These are phyloP conservation scores for Rosa multiflora DNA, from an alignment of 306 rosid genomes.

Conservation along the genomic window DNA sequence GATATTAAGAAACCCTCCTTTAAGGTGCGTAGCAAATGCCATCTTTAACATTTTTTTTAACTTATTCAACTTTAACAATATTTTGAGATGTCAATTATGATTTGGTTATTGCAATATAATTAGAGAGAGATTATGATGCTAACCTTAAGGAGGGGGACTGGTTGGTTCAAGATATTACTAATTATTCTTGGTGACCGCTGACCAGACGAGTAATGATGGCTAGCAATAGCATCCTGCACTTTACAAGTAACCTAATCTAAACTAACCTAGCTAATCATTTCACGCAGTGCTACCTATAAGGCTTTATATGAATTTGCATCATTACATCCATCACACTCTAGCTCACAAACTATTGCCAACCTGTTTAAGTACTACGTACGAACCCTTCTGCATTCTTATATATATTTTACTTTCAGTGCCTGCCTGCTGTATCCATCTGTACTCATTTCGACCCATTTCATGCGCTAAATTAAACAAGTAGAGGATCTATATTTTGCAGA, in stretches of 20 bases:
- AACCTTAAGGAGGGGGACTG: background rate
- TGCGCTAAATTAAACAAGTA: background rate
- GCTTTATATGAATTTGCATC: background rate
- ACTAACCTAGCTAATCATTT: background rate
- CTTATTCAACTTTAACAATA: background rate
- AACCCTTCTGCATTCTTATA: background rate
- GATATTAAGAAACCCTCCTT: background rate
- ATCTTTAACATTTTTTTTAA: background rate
- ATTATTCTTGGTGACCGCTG: background rate
- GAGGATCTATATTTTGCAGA: background rate
- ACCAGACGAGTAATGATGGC: constrained; percentile 2
- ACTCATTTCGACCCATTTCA: background rate
- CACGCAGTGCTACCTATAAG: background rate
- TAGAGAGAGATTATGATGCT: background rate
- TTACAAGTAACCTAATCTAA: background rate
- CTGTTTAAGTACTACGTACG: background rate
- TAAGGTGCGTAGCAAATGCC: background rate
- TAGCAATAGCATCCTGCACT: constrained; percentile 3
- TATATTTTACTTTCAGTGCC: background rate
- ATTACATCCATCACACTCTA: background rate
- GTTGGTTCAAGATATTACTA: background rate
- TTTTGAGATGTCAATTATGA: background rate
- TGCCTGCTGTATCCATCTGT: background rate
- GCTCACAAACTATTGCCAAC: background rate
- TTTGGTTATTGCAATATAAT: background rate